Base-by-base conservation (phyloP, 2,329 filamentous ascomycete species). In the Fusarium nygamai region DNA sequence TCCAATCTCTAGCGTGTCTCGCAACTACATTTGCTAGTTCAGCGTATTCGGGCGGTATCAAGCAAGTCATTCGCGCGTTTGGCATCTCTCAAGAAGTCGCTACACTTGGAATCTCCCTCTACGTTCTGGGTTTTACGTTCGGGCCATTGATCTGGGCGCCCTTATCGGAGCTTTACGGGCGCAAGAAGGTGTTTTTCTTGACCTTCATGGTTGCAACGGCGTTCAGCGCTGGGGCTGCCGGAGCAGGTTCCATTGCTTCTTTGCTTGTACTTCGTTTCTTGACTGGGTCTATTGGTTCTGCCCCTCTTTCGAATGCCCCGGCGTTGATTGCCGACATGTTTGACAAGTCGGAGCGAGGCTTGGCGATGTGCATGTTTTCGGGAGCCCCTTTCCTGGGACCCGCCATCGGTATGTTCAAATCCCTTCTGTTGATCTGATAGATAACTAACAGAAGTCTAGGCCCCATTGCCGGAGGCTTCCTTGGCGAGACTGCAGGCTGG, bases 21-120 rank as follows among this genome's bases (percentile, higher is more conserved):
- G 91, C 87, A 22, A 91, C 94, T 22, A 86, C 92, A 2, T 92
- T 94, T 73, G 89, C 90, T 46, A 92, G 91, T 12, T 92, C 90
- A 2, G 92, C 92, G 10, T 93, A 90, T 79, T 88, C 88, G 4
- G 89, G 89, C 9, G 89, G 88, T 44, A 80, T 90, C 12, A 59
- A 74, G 8, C 83, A 90, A 57, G 85, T 93, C 50, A 85, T 91
- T 14, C 33, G 63, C 1, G 83, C 89, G 24, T 92, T 93, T 71
- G 66, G 82, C 14, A 83, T 89, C n/a, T 83, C 82, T 0, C 68
- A 74, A 6, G 88, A 89, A 70, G 82, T 91, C 4, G 87, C 86
- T 39, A 91, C 88, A 11, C 84, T 92, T 2, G 91, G 91, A 14
- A 84, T 93, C 12, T 91, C 90, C 2, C 81, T 92, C 4, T 92